These are phyloP conservation scores for Apiospora malaysiana DNA, from an alignment of 2,329 filamentous ascomycete species.

Conservation along the genomic window DNA sequence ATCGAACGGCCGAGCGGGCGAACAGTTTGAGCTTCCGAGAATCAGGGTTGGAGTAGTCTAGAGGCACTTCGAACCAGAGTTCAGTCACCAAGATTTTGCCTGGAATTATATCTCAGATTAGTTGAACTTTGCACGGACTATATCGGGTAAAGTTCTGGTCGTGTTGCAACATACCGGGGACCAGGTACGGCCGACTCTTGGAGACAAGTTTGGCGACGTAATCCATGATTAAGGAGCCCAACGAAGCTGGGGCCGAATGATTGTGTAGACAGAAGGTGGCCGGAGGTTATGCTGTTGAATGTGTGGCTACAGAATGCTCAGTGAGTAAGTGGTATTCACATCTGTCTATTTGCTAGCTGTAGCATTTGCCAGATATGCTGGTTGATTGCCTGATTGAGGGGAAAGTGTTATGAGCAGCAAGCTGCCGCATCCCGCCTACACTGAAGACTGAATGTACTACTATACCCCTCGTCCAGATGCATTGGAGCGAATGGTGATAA, in stretches of 20 bases:
- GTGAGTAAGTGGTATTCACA: neutral
- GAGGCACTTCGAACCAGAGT: conserved; percentile 84
- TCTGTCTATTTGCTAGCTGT: neutral
- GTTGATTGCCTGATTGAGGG: neutral
- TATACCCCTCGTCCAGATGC: neutral
- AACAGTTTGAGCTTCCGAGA: conserved; percentile 75
- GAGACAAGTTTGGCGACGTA: conserved; percentile 38
- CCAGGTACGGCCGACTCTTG: conserved; percentile 48
- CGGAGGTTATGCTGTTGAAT: no score
- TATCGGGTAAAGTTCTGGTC: neutral
- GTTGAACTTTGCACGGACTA: neutral
- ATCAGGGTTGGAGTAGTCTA: conserved; percentile 72
- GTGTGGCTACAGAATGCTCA: no score
- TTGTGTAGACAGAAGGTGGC: neutral
- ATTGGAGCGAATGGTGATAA: neutral
- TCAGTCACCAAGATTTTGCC: conserved; percentile 80
- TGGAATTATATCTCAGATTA: conserved; percentile 38
- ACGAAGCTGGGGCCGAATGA: neutral
- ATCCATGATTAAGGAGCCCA: neutral
- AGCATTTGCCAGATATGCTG: neutral
- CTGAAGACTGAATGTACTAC: neutral
- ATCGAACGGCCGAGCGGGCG: conserved; percentile 72
- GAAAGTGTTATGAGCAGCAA: no score
- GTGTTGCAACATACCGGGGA: conserved; percentile 37
- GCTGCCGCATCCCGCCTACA: neutral